phyloP scores from a whole-genome alignment of 2,329 filamentous ascomycete genomes.

The Fusarium praegraminearum region DNA sequence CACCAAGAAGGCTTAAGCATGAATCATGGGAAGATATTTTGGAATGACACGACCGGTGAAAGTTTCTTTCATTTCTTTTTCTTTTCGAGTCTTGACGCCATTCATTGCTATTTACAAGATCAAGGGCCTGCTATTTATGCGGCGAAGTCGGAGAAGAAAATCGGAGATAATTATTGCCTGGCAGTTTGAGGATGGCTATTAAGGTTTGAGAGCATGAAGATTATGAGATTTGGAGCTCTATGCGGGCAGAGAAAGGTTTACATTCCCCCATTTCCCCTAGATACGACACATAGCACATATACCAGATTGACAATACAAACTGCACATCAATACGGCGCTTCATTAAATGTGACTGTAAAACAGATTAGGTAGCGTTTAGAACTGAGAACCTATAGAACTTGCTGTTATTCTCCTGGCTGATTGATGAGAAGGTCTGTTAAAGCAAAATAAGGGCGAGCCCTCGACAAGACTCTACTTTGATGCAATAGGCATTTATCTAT shows the following conservation, averaged over 20 bases:
- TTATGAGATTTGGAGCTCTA: neutral
- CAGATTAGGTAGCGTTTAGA: accelerated
- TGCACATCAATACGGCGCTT: neutral
- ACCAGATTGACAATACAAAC: neutral
- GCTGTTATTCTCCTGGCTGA: neutral
- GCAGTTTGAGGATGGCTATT: neutral
- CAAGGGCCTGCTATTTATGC: neutral
- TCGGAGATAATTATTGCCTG: neutral
- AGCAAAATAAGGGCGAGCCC: too few species aligned
- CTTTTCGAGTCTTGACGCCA: neutral
- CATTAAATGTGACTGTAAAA: accelerated
- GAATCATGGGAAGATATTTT: neutral
- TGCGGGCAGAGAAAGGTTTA: neutral
- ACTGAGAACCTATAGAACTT: too few species aligned
- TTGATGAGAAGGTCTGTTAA: neutral
- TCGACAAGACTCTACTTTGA: too few species aligned
- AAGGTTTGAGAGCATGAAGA: neutral
- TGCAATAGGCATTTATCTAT: too few species aligned
- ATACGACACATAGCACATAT: neutral
- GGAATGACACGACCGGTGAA: too few species aligned
- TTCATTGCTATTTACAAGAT: neutral
- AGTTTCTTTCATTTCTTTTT: too few species aligned
- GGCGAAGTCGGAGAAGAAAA: too few species aligned
- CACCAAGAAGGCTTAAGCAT: neutral
- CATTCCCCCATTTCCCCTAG: neutral